These are phyloP conservation scores for Botrytis cinerea DNA, from an alignment of 2,329 filamentous ascomycete species.

Conservation along the genomic window DNA sequence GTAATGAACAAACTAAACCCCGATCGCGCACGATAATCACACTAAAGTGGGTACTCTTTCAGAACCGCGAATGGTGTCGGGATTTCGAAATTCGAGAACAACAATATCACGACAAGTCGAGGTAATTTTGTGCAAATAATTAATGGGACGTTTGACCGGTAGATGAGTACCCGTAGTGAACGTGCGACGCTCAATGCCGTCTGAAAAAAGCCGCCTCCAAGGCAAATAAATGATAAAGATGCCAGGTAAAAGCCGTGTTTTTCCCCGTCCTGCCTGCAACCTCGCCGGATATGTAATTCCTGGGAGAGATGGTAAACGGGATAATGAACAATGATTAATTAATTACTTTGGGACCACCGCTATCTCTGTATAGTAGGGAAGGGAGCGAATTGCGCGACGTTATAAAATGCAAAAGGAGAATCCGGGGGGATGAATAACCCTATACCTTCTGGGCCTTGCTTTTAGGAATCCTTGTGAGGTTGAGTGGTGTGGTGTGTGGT, in stretches of 20 bases:
- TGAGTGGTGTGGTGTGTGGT: background rate
- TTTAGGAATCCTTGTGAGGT: constrained; percentile 27
- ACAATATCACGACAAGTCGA: constrained; percentile 20
- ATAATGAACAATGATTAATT: background rate
- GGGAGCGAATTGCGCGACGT: background rate
- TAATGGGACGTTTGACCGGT: constrained; percentile 4
- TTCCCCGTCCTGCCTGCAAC: constrained; percentile 26
- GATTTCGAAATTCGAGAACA: constrained; percentile 23
- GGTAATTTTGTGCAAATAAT: constrained; percentile 3
- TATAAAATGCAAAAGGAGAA: constrained; percentile 22
- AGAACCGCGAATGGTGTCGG: constrained; percentile 24
- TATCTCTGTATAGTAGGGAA: background rate
- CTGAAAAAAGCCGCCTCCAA: constrained; percentile 29
- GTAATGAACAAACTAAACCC: constrained; percentile 35
- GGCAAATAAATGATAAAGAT: constrained; percentile 18
- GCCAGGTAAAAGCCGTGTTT: constrained; percentile 15
- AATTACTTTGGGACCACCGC: too few species aligned
- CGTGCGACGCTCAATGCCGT: constrained; percentile 31
- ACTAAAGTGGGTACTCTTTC: constrained; percentile 23
- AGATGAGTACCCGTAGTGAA: constrained; percentile 26
- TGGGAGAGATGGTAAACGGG: constrained; percentile 24
- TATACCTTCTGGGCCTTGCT: constrained; percentile 18
- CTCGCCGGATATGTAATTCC: constrained; percentile 28
- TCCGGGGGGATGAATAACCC: constrained; percentile 22
- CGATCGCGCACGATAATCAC: constrained; percentile 26